Percentiles rank a stretch among this genome's conserved stretches.
Conservation (phyloP, 2,329 filamentous ascomycete species). For the Fusarium cicatricum region DNA sequence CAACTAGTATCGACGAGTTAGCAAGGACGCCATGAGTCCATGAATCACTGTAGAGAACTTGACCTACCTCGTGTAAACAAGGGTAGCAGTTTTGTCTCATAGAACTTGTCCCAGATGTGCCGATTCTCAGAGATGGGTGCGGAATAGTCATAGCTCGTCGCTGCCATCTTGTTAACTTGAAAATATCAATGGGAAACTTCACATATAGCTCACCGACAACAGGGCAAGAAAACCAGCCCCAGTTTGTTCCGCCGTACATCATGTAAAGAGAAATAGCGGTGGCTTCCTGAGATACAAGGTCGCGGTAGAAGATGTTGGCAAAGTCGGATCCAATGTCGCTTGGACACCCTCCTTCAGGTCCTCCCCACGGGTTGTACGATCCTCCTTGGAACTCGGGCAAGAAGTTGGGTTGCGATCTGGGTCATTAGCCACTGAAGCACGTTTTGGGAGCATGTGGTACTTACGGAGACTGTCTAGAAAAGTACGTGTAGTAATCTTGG, state of each 20-base stretch:
- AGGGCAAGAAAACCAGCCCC: conserved; percentile 66
- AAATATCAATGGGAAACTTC: not conserved
- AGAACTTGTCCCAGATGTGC: conserved; percentile 65
- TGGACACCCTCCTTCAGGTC: conserved; percentile 63
- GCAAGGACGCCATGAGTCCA: too few relatives aligned
- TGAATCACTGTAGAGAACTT: not conserved
- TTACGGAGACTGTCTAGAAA: conserved; percentile 36
- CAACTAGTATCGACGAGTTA: conserved; percentile 44
- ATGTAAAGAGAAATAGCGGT: conserved; percentile 70
- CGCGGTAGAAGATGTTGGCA: conserved; percentile 70
- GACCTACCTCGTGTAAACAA: conserved; percentile 59
- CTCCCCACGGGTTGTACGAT: conserved; percentile 67
- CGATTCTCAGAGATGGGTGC: conserved; percentile 68
- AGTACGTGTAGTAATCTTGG: conserved; percentile 45
- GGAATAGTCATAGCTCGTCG: conserved; percentile 70
- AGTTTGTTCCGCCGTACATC: conserved; percentile 71
- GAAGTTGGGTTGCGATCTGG: conserved; percentile 34
- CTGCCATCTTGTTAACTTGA: conserved; percentile 33
- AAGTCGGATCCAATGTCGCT: conserved; percentile 65
- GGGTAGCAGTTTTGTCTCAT: conserved; percentile 68
- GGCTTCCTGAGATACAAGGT: conserved; percentile 67
- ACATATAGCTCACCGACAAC: conserved; percentile 50
- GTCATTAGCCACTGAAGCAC: too few relatives aligned
- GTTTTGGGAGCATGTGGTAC: not conserved
- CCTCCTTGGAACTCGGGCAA: conserved; percentile 42